These are phyloP conservation scores for Ophiostoma novo-ulmi DNA, from an alignment of 2,329 filamentous ascomycete genomes.

Conservation along the genomic window DNA sequence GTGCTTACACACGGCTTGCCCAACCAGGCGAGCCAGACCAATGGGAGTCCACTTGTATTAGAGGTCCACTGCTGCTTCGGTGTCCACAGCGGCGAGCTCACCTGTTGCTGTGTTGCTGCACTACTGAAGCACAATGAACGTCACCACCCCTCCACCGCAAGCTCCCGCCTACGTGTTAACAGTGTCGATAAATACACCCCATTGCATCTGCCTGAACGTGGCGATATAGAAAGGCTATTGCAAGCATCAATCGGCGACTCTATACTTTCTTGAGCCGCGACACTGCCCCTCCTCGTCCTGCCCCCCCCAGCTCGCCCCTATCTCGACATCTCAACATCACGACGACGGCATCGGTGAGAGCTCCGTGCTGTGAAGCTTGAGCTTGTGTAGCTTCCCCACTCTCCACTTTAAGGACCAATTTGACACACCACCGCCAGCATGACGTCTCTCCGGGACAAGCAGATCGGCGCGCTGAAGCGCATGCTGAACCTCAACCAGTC, in stretches of 20 bases:
- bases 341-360: neutral
- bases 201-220: constrained; percentile 1
- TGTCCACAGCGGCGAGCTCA: constrained; percentile 15
- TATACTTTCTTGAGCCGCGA: neutral
- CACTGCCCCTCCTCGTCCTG: neutral
- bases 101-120: constrained; percentile 12
- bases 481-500: constrained; percentile 87
- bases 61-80: constrained; percentile 14
- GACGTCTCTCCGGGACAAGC: constrained; percentile 29
- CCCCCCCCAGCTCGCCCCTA: constrained; percentile 1
- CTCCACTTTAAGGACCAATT: neutral
- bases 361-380: constrained; percentile 3
- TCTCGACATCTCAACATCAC: neutral
- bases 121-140: constrained; percentile 11
- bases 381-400: neutral
- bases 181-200: neutral
- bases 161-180: neutral
- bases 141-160: constrained; percentile 8
- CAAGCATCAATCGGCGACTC: neutral
- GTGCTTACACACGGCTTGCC: neutral
- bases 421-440: neutral
- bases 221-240: neutral
- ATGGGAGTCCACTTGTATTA: constrained; percentile 5
- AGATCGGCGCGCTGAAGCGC: constrained; percentile 65
- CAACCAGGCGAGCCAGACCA: neutral